Evolutionary conservation across 2,329 filamentous ascomycete species (phyloP).

Genomic region (Penicillium sp.): DNA sequence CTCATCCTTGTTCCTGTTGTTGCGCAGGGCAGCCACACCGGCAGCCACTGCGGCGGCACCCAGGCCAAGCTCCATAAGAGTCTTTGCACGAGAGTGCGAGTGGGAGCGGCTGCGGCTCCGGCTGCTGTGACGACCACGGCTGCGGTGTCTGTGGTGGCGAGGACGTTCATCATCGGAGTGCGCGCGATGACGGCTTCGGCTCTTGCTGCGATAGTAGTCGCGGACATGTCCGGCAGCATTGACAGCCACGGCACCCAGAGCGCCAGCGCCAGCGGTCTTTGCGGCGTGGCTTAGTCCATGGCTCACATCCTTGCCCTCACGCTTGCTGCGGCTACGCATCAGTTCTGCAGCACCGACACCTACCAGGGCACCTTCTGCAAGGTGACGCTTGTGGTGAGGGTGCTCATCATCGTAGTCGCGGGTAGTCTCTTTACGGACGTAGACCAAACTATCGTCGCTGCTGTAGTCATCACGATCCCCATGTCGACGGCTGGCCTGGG

Average conservation of each 20-base stretch:
- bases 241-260: conserved; percentile 58
- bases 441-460: conserved; percentile 59
- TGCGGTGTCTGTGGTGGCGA: conserved; percentile 30
- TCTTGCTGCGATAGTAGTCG: conserved; percentile 48
- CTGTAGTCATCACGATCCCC: conserved; percentile 46
- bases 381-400: conserved; percentile 51
- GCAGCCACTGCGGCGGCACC: conserved; percentile 58
- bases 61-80: conserved; percentile 50
- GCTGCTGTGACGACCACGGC: conserved; percentile 27
- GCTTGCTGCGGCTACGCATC: conserved; percentile 55
- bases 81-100: conserved; percentile 49
- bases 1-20: conserved; percentile 49
- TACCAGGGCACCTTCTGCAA: conserved; percentile 59
- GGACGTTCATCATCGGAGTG: conserved; percentile 41
- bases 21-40: conserved; percentile 55
- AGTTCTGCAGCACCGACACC: conserved; percentile 59
- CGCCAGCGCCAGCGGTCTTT: conserved; percentile 56
- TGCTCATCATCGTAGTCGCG: conserved; percentile 45
- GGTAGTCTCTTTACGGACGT: conserved; percentile 50
- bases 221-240: conserved; percentile 52
- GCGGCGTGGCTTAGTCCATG: conserved; percentile 47
- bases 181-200: conserved; percentile 42
- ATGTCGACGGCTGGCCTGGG: conserved; percentile 44
- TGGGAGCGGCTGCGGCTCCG: conserved; percentile 44
- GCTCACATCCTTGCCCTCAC: conserved; percentile 52